Evolutionary conservation across 192 early-diverging fungal genomes (phyloP).

Genomic region (Allomyces javanicus): DNA sequence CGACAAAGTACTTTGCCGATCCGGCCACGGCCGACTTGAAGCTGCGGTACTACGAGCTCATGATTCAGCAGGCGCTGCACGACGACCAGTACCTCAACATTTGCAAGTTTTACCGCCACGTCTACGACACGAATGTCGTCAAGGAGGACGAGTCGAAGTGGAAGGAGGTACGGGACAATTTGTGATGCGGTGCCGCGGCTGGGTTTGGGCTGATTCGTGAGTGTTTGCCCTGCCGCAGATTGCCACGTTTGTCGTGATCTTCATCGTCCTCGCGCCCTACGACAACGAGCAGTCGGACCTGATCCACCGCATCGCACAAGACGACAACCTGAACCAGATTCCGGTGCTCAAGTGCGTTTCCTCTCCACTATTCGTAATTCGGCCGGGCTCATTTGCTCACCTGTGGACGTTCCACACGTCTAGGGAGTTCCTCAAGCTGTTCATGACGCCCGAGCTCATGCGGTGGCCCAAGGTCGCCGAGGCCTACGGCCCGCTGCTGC

Average conservation of each 20-base stretch:
- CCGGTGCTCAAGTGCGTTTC: constrained; percentile 42
- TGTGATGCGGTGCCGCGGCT: neutral
- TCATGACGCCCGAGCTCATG: constrained; percentile 82
- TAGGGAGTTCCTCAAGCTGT: constrained; percentile 67
- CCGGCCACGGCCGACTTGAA: constrained; percentile 67
- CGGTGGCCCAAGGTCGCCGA: constrained; percentile 88
- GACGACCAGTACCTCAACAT: constrained; percentile 74
- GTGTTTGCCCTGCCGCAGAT: constrained; percentile 15
- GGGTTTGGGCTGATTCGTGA: no score
- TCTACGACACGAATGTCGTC: constrained; percentile 70
- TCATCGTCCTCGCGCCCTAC: constrained; percentile 72
- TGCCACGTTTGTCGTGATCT: constrained; percentile 65
- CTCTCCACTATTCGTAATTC: neutral
- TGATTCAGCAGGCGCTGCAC: constrained; percentile 87
- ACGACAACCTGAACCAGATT: constrained; percentile 57
- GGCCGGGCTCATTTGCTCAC: neutral
- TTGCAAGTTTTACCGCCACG: constrained; percentile 78
- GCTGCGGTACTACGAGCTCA: constrained; percentile 85
- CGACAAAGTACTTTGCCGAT: constrained; percentile 78
- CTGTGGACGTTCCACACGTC: constrained; percentile 1
- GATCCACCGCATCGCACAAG: constrained; percentile 65
- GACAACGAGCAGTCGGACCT: constrained; percentile 93
- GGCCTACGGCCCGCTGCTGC: constrained; percentile 59
- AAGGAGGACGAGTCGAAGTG: constrained; percentile 57
- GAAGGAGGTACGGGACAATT: constrained; percentile 29